Evolutionary conservation across 805 yeast species (phyloP), one percentile per base, ranked within the genome.

Genomic region (Clavispora carvajalis): DNA sequence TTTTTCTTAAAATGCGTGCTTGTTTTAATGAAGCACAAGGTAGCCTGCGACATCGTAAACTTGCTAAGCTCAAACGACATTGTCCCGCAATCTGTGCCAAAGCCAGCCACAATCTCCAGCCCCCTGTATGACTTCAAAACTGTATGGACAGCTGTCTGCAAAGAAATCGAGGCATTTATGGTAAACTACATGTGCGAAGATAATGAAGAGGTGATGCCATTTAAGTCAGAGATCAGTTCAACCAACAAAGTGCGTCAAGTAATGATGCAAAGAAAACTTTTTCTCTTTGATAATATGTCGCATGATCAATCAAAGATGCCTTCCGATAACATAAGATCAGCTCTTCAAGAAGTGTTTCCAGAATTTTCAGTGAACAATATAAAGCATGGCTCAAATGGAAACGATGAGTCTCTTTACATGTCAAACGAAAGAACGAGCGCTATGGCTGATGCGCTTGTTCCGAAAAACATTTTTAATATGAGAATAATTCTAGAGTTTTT

Each of bases 381-480:
- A 3, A 49, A 43, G n/a, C 19, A 31, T 6, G 35, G 39, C 18
- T 39, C 29, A 5, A 39, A 37, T 6, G 37, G 43, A 7, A 52
- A 49, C 10, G 42, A 48, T 1, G 28, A 40, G 7, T 57, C 74
- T 1, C 65, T 76, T 5, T 85, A 76, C 50, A 76, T 85, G 33
- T 79, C 80, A 33, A 78, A 71, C 45, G 87, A 80, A 47, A 65
- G 76, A 3, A 72, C 71, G 44, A 65, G 62, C 44, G 69, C 78
- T 17, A 73, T 76, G 49, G 81, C 82, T 39, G 80, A 82, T 45
- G 72, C 80, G 3, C 60, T 87, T 28, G 84, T 85, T 2, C 78
- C 80, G 0, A 79, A 87, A 2, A 80, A 79, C 53, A 73, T 88
- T 12, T 80, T 84, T 60, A 87, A 89, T 52, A 86, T 90, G 82